These are phyloP conservation scores for Achaetomiella virescens DNA, from an alignment of 495 filamentous ascomycete species.

Conservation along the genomic window DNA sequence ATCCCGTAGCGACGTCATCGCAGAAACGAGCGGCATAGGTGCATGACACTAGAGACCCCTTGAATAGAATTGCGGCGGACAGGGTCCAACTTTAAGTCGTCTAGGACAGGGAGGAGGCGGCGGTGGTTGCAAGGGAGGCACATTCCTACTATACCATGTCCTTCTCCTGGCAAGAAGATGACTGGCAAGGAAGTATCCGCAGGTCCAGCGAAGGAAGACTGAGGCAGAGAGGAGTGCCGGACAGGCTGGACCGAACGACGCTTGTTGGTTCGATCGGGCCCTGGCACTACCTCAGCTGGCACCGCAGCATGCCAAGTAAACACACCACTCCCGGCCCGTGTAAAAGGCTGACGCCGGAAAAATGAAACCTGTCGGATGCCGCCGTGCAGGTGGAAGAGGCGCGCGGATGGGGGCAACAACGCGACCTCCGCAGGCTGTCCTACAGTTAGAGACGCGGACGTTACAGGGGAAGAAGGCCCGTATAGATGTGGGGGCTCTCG, in stretches of 20 bases:
- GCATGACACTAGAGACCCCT: slow-evolving; percentile 12
- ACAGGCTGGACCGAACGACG: neutral
- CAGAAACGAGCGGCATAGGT: slow-evolving; percentile 43
- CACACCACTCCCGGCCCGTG: slow-evolving; percentile 16
- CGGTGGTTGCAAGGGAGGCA: neutral
- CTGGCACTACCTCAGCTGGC: neutral
- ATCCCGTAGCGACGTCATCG: slow-evolving; percentile 43
- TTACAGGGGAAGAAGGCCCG: neutral
- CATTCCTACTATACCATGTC: slow-evolving; percentile 9
- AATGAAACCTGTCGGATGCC: slow-evolving; percentile 28
- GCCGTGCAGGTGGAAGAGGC: slow-evolving; percentile 7
- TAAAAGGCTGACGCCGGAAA: slow-evolving; percentile 24
- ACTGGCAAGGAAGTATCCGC: neutral
- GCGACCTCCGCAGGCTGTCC: slow-evolving; percentile 10
- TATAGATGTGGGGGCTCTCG: neutral
- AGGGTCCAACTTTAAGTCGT: slow-evolving; percentile 22
- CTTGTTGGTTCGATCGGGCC: neutral
- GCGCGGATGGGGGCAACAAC: slow-evolving; percentile 1
- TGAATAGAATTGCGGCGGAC: slow-evolving; percentile 5
- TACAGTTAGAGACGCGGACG: neutral
- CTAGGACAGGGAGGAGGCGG: neutral
- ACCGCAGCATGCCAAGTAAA: slow-evolving; percentile 6
- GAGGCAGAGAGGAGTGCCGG: neutral
- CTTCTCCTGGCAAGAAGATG: neutral
- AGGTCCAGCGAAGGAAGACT: neutral